A percentile compares a stretch with the other conserved stretches of the same genome.
Conservation (phyloP, 2,329 filamentous ascomycete genomes). For the Hypoxylon sp. region DNA sequence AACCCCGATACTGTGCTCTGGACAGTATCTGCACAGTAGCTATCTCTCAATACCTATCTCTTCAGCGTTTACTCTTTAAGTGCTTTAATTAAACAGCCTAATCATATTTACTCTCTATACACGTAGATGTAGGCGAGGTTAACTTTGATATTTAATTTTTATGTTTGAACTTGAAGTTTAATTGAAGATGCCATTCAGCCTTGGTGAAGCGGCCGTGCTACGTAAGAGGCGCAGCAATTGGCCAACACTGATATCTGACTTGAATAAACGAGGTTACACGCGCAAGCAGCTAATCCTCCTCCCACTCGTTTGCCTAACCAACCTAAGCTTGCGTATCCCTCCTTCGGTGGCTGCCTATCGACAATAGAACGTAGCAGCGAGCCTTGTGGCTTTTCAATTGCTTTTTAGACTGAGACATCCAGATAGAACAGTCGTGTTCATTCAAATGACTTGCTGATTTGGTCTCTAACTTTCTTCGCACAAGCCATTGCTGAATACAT, state of each 20-base stretch:
- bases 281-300: constrained; percentile 8
- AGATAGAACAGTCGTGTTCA: neutral
- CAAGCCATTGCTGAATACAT: constrained; percentile 11
- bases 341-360: constrained; percentile 25
- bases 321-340: neutral
- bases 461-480: neutral
- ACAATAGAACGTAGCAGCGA: constrained; percentile 1
- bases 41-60: neutral
- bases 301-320: neutral
- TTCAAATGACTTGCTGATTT: constrained; percentile 3
- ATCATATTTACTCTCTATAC: neutral
- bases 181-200: neutral
- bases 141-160: neutral
- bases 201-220: neutral
- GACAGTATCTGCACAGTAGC: neutral
- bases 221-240: constrained; percentile 10
- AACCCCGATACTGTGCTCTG: neutral
- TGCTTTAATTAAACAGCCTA: neutral
- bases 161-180: neutral
- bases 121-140: neutral
- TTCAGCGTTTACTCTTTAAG: neutral
- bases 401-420: constrained; percentile 4
- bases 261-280: constrained; percentile 25
- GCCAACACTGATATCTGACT: constrained; percentile 5
- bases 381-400: constrained; percentile 3